phyloP scores from a whole-genome alignment of 2,329 filamentous ascomycete species.

The Apiospora saccharicola region DNA sequence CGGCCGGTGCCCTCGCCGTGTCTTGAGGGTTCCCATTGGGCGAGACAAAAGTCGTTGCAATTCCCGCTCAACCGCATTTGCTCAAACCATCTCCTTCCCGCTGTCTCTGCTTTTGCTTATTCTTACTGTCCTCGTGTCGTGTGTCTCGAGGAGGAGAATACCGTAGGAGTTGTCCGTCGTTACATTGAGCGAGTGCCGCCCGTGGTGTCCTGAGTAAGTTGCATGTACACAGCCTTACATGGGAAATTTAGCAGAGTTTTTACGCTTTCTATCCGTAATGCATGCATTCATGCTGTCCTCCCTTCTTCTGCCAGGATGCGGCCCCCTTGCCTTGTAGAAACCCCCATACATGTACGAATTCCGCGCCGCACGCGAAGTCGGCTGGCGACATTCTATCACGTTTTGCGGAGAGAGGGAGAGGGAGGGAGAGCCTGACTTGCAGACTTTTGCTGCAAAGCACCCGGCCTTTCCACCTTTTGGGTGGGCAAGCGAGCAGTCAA shows the following conservation, averaged over 20 bases:
- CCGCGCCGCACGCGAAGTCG: not conserved
- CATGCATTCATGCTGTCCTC: not conserved
- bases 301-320: not conserved
- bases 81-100: not conserved
- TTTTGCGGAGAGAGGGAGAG: not conserved
- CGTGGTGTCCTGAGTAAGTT: not conserved
- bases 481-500: slow-evolving; percentile 1
- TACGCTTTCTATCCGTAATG: not conserved
- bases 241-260: not conserved
- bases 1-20: not conserved
- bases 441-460: slow-evolving; percentile 3
- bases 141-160: not conserved
- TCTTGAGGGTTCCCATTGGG: not conserved
- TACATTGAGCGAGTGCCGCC: slow-evolving; percentile 5
- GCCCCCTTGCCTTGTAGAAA: not conserved
- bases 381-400: not conserved
- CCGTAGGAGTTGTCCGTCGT: slow-evolving; percentile 3
- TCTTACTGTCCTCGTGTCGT: not conserved
- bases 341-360: not conserved
- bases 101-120: not conserved
- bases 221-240: too few species aligned
- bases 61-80: not conserved
- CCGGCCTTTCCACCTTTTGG: not conserved
- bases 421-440: not conserved
- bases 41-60: not conserved